These are phyloP conservation scores for Fusarium palustre DNA, from an alignment of 2,329 filamentous ascomycete genomes.

Conservation along the genomic window DNA sequence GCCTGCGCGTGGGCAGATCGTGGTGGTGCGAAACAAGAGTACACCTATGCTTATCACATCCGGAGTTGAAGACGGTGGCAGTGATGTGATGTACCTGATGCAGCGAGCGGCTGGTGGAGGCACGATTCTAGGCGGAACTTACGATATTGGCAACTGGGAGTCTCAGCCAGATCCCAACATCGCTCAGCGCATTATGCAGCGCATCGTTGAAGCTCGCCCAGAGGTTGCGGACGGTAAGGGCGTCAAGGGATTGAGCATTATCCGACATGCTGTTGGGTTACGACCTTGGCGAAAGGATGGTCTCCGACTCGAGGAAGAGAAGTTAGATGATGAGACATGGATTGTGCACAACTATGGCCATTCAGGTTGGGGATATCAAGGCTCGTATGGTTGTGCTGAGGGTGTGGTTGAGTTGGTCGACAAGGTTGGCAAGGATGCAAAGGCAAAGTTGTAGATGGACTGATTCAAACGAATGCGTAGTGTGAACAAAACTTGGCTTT, in stretches of 20 bases:
- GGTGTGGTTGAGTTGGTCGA: conserved; percentile 74
- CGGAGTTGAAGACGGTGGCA: conserved; percentile 77
- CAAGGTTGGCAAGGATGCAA: conserved; percentile 59
- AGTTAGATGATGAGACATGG: conserved; percentile 64
- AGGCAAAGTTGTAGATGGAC: conserved; percentile 49
- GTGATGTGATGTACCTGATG: conserved; percentile 86
- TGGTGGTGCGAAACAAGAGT: conserved; percentile 83
- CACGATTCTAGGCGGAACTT: conserved; percentile 86
- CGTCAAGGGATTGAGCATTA: conserved; percentile 77
- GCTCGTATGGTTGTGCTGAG: conserved; percentile 77
- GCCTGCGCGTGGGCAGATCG: conserved; percentile 84
- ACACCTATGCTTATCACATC: conserved; percentile 76
- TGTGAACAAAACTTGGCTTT: not conserved
- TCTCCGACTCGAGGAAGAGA: conserved; percentile 75
- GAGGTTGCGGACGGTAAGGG: conserved; percentile 73
- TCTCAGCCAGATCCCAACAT: conserved; percentile 80
- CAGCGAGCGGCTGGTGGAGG: conserved; percentile 82
- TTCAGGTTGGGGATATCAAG: conserved; percentile 80
- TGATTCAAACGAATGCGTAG: not conserved
- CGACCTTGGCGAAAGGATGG: conserved; percentile 80
- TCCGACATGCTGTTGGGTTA: conserved; percentile 85
- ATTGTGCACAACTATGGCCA: conserved; percentile 88
- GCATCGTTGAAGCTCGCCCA: conserved; percentile 74
- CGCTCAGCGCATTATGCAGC: conserved; percentile 86
- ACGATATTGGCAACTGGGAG: conserved; percentile 84